Evolutionary conservation across 352 stramenopile genomes (phyloP).

Genomic region (Aphanomyces stellatus): DNA sequence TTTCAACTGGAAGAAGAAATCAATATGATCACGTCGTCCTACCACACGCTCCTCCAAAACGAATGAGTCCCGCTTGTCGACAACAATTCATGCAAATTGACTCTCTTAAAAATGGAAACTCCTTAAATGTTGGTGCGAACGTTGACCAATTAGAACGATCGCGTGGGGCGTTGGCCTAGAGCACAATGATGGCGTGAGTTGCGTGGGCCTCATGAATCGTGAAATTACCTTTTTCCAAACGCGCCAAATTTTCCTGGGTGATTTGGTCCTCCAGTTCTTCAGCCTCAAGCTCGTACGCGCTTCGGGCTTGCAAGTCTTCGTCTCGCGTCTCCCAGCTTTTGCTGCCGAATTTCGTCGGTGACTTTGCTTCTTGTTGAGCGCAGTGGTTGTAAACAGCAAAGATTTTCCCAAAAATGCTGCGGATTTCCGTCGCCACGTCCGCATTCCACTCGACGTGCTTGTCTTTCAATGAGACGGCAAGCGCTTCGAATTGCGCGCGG

Average conservation of each 20-base stretch:
- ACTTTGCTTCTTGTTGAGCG: not conserved
- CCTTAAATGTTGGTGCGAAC: not conserved
- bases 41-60: conserved; percentile 13
- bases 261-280: conserved; percentile 8
- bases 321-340: not conserved
- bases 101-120: no score
- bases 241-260: conserved; percentile 11
- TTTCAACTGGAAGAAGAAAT: conserved; percentile 66
- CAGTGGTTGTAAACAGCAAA: conserved; percentile 10
- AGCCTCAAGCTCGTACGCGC: not conserved
- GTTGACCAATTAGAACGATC: not conserved
- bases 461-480: not conserved
- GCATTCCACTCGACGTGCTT: not conserved
- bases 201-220: not conserved
- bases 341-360: not conserved
- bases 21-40: conserved; percentile 39
- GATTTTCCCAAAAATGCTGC: conserved; percentile 14
- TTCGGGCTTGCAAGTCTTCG: not conserved
- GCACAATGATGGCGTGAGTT: not conserved
- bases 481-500: conserved; percentile 5
- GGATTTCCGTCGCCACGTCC: not conserved
- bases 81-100: not conserved
- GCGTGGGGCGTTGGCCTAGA: conserved; percentile 11
- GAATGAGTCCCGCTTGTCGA: not conserved
- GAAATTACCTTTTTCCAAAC: conserved; percentile 12